phyloP scores from a whole-genome alignment of 345 rosid genomes.

The Moricandia moricandioides region DNA sequence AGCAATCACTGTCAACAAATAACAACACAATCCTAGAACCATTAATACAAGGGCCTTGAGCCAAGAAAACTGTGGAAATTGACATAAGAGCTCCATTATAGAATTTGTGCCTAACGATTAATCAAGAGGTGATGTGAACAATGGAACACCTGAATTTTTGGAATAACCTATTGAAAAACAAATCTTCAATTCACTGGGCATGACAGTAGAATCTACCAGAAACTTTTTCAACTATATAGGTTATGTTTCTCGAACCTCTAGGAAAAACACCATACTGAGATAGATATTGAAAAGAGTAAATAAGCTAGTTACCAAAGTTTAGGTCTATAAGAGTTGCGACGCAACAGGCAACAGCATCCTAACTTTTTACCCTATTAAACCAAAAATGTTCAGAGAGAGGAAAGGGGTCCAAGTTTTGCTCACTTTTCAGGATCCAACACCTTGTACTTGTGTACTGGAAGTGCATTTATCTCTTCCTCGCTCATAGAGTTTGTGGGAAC shows the following conservation, averaged over 20 bases:
- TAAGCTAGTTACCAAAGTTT: not conserved
- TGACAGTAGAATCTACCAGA: not conserved
- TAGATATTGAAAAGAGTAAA: not conserved
- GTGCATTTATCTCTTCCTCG: constrained; percentile 90
- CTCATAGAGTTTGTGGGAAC: constrained; percentile 70
- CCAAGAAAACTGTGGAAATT: not conserved
- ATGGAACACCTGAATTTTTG: not conserved
- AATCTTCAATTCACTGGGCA: not conserved
- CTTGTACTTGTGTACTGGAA: constrained; percentile 87
- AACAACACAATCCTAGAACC: not conserved
- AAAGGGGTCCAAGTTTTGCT: not conserved
- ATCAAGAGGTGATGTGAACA: not conserved
- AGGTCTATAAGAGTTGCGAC: not conserved
- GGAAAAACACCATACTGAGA: not conserved
- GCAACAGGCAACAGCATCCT: not conserved
- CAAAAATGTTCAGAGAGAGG: not conserved
- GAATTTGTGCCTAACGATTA: not conserved
- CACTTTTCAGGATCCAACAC: constrained; percentile 51
- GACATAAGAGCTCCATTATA: not conserved
- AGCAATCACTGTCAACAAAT: constrained; percentile 45
- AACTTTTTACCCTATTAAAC: not conserved
- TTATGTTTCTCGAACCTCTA: not conserved
- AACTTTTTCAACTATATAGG: not conserved
- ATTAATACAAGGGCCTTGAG: not conserved
- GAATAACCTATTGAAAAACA: not conserved